Percentiles rank a stretch among this genome's conserved stretches.
Evolutionary conservation across 495 filamentous ascomycete genomes (phyloP).

Genomic region (Penicilliopsis zonata): DNA sequence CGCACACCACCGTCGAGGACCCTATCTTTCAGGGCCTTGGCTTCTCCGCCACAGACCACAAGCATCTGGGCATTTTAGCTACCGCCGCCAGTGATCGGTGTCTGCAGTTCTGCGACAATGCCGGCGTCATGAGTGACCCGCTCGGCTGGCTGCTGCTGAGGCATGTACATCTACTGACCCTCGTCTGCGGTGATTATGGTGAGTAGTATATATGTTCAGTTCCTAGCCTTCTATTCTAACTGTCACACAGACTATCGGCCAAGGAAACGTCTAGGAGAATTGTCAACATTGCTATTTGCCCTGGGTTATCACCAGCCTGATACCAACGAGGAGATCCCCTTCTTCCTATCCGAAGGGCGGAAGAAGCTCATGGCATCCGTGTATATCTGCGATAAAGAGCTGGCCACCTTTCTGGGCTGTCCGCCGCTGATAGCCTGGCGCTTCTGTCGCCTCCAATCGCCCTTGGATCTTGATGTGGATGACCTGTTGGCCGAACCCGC

Average conservation of each 20-base stretch:
- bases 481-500: slow-evolving; percentile 35
- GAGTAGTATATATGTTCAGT: slow-evolving; percentile 13
- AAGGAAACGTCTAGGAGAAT: slow-evolving; percentile 41
- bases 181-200: slow-evolving; percentile 41
- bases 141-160: slow-evolving; percentile 33
- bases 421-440: slow-evolving; percentile 43
- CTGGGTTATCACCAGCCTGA: slow-evolving; percentile 48
- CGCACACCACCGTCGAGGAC: slow-evolving; percentile 26
- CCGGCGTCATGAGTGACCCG: slow-evolving; percentile 34
- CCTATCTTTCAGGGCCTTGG: slow-evolving; percentile 14
- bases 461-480: slow-evolving; percentile 44
- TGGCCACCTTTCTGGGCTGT: slow-evolving; percentile 43
- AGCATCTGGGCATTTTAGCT: slow-evolving; percentile 21
- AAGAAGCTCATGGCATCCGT: slow-evolving; percentile 40
- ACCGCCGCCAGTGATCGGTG: slow-evolving; percentile 32
- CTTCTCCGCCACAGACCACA: slow-evolving; percentile 10
- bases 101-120: slow-evolving; percentile 33
- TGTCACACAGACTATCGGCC: slow-evolving; percentile 37
- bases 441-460: slow-evolving; percentile 42
- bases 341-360: slow-evolving; percentile 38
- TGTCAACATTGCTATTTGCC: slow-evolving; percentile 40
- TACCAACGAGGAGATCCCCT: slow-evolving; percentile 39
- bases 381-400: slow-evolving; percentile 38
- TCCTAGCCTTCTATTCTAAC: slow-evolving; percentile 2
- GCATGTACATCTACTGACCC: slow-evolving; percentile 31